Conservation (phyloP, 129 eudicot species). For the Chrysanthemum makinoi region DNA sequence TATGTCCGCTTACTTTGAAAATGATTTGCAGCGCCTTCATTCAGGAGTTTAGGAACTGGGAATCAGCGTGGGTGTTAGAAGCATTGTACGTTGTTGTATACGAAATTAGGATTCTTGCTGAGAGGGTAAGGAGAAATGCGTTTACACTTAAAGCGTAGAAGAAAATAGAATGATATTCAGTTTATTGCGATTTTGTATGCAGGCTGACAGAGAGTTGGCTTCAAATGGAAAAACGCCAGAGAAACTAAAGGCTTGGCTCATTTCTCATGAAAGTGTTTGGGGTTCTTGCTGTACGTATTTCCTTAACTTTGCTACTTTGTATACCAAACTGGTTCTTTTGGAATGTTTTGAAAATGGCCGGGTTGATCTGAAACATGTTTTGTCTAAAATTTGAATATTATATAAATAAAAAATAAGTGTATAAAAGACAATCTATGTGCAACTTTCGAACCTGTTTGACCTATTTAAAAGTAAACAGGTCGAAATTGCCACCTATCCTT, state of each 20-base stretch:
- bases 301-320: slow-evolving; percentile 7
- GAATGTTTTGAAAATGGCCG: neutral
- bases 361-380: neutral
- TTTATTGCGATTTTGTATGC: slow-evolving; percentile 23
- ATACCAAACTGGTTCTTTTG: neutral
- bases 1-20: slow-evolving; percentile 28
- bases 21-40: slow-evolving; percentile 63
- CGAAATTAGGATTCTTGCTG: slow-evolving; percentile 96
- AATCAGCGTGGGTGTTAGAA: slow-evolving; percentile 95
- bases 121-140: slow-evolving; percentile 56
- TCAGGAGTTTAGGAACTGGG: slow-evolving; percentile 97
- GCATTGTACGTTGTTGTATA: slow-evolving; percentile 80
- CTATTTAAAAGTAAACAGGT: neutral
- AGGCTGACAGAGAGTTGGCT: slow-evolving; percentile 96
- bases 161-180: slow-evolving; percentile 4
- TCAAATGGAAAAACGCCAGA: slow-evolving; percentile 86
- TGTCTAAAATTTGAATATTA: neutral
- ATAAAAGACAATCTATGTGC: neutral
- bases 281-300: slow-evolving; percentile 75
- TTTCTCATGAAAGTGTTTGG: slow-evolving; percentile 99
- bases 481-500: neutral
- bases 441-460: neutral
- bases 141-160: slow-evolving; percentile 10
- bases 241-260: slow-evolving; percentile 89
- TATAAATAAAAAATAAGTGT: too few species aligned